Conservation (phyloP, 768 basidiomycete species). For the Chiua virens region DNA sequence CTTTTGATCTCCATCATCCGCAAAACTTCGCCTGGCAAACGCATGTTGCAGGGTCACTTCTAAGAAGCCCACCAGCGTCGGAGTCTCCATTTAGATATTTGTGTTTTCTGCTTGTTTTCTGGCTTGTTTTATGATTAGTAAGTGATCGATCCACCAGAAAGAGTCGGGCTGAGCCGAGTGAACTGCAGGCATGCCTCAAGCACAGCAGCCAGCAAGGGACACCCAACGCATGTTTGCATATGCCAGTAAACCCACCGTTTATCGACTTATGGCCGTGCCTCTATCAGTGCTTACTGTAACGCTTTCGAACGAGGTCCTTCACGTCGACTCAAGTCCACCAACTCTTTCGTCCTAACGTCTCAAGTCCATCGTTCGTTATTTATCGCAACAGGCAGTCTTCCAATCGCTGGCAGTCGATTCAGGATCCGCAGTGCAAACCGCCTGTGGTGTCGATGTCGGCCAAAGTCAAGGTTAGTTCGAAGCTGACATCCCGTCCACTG, state of each 20-base stretch:
- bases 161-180: not conserved
- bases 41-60: slow-evolving; percentile 17
- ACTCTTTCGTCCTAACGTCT: not conserved
- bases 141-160: slow-evolving; percentile 3
- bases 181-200: not conserved
- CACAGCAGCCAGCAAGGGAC: not conserved
- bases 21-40: not conserved
- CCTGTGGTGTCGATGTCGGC: not conserved
- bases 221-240: slow-evolving; percentile 12
- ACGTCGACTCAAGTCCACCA: not conserved
- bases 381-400: not conserved
- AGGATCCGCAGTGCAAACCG: not conserved
- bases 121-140: not conserved
- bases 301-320: not conserved
- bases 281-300: slow-evolving; percentile 8
- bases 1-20: not conserved
- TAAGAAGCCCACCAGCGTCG: not conserved
- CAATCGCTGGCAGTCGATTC: not conserved
- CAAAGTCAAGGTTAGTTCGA: slow-evolving; percentile 11
- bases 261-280: not conserved
- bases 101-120: not conserved
- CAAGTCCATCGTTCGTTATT: not conserved
- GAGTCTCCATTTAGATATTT: not conserved
- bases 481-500: not conserved
- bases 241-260: not conserved